Percentiles rank a stretch among this genome's conserved stretches.
Conservation (phyloP, 805 yeast genomes). For the Metschnikowia anglica region DNA sequence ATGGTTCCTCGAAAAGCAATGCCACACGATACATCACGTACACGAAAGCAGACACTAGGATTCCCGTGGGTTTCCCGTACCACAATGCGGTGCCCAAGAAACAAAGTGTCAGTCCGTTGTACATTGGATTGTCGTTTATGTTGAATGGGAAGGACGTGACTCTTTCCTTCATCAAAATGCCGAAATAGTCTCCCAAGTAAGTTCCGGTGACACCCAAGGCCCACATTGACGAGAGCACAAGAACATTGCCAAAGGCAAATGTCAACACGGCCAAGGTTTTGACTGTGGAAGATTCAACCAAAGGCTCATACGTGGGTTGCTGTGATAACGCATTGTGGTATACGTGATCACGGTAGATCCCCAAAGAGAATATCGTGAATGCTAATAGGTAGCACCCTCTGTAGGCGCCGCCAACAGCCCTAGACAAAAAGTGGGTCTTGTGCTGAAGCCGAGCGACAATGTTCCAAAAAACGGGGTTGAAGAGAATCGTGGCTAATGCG, state of each 20-base stretch:
- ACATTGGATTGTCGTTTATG: slow-evolving; percentile 92
- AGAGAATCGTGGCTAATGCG: slow-evolving; percentile 68
- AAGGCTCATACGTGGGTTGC: slow-evolving; percentile 66
- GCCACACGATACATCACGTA: slow-evolving; percentile 82
- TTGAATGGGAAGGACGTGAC: slow-evolving; percentile 94
- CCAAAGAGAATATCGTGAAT: slow-evolving; percentile 76
- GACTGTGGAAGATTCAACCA: slow-evolving; percentile 40
- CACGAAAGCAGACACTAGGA: slow-evolving; percentile 70
- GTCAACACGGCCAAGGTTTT: slow-evolving; percentile 52
- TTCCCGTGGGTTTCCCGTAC: slow-evolving; percentile 88
- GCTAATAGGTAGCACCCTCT: slow-evolving; percentile 87
- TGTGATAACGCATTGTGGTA: slow-evolving; percentile 66
- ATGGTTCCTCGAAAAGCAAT: slow-evolving; percentile 89
- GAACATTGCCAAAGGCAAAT: slow-evolving; percentile 71
- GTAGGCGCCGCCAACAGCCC: slow-evolving; percentile 62
- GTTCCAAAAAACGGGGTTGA: slow-evolving; percentile 97
- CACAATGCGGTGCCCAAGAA: slow-evolving; percentile 89
- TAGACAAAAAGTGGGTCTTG: slow-evolving; percentile 72
- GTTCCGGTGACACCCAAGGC: slow-evolving; percentile 95
- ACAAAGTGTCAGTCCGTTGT: slow-evolving; percentile 85
- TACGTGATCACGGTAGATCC: slow-evolving; percentile 75
- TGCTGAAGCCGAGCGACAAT: slow-evolving; percentile 85
- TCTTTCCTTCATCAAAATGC: slow-evolving; percentile 86
- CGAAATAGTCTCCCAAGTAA: slow-evolving; percentile 95
- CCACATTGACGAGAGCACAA: slow-evolving; percentile 86